Conservation (phyloP, 345 rosid genomes). For the Populus nigra region DNA sequence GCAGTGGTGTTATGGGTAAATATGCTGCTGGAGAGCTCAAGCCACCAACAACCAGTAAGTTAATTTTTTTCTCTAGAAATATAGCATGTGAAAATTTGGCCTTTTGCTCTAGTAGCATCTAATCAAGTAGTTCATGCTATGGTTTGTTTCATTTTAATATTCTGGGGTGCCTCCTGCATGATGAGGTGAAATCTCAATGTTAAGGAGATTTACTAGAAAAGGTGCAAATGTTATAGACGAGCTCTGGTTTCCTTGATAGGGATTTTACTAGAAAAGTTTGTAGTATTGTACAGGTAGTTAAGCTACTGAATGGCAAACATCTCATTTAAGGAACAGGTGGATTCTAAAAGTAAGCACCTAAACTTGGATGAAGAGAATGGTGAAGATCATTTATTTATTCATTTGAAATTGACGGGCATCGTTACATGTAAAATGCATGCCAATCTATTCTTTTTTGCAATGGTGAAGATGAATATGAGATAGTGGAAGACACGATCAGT, state of each 20-base stretch:
- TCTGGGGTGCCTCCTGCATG: background rate
- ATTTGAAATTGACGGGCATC: background rate
- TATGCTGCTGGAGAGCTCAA: constrained; percentile 96
- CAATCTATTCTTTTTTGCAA: background rate
- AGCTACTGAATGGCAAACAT: background rate
- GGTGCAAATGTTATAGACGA: background rate
- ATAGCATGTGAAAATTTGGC: background rate
- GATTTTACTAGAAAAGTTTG: background rate
- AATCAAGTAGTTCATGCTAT: background rate
- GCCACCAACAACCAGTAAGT: constrained; percentile 86
- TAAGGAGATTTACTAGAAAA: background rate
- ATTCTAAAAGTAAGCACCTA: background rate
- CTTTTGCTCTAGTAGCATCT: background rate
- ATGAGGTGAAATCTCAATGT: background rate
- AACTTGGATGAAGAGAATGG: background rate
- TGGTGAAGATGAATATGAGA: background rate
- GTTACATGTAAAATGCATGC: background rate
- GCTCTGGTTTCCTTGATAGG: background rate
- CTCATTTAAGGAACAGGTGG: background rate
- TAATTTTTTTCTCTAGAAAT: background rate
- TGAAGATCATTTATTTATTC: background rate
- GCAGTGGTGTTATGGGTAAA: constrained; percentile 98
- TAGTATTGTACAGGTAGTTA: background rate
- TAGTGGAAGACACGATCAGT: background rate
- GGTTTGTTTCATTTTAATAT: background rate